phyloP scores from a whole-genome alignment of 2,329 filamentous ascomycete genomes.

The Aspergillus sp. region DNA sequence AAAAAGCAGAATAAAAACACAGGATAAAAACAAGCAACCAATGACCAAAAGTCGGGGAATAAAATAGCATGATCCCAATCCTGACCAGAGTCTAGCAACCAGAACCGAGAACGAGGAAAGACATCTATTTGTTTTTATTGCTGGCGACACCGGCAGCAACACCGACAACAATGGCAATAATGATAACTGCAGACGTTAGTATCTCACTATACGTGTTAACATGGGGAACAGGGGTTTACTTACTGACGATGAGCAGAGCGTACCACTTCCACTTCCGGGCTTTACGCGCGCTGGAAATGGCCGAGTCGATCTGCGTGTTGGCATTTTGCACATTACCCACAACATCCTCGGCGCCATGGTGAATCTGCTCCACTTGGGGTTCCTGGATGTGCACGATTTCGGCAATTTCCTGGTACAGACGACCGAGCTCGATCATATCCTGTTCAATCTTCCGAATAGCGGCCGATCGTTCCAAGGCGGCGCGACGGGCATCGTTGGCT shows the following conservation, averaged over 20 bases:
- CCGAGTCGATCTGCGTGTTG: slow-evolving; percentile 74
- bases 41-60: slow-evolving; percentile 4
- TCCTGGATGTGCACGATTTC: slow-evolving; percentile 82
- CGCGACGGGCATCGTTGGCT: slow-evolving; percentile 71
- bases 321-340: slow-evolving; percentile 77
- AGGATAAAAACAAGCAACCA: slow-evolving; percentile 11
- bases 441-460: slow-evolving; percentile 88
- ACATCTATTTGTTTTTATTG: slow-evolving; percentile 18
- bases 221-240: slow-evolving; percentile 27
- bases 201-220: no score
- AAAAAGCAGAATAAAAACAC: slow-evolving; percentile 14
- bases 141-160: slow-evolving; percentile 44
- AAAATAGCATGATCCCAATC: slow-evolving; percentile 8
- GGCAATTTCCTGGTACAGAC: slow-evolving; percentile 87
- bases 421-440: slow-evolving; percentile 78
- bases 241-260: slow-evolving; percentile 67
- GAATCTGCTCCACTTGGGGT: slow-evolving; percentile 69
- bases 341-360: slow-evolving; percentile 79
- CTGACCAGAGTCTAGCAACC: slow-evolving; percentile 7
- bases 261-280: slow-evolving; percentile 95
- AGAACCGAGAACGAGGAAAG: slow-evolving; percentile 1
- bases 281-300: slow-evolving; percentile 71
- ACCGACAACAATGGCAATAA: slow-evolving; percentile 48
- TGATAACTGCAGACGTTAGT: slow-evolving; percentile 39
- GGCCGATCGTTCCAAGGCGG: slow-evolving; percentile 72